Conservation (phyloP, 257 asterid species). For the Plantago ovata region DNA sequence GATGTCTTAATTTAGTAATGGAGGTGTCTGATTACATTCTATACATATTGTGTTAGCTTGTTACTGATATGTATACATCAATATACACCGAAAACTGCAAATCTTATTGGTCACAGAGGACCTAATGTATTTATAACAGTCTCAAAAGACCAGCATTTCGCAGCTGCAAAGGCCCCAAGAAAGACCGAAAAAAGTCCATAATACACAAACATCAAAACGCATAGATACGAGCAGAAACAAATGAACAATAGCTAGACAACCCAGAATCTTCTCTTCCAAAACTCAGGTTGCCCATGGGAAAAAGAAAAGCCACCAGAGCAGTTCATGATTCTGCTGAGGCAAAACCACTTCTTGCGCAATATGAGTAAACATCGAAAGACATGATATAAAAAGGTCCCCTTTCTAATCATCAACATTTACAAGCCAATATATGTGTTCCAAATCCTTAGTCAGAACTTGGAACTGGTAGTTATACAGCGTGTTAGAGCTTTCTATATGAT, state of each 20-base stretch:
- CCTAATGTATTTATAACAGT: too few relatives aligned
- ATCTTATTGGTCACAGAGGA: too few relatives aligned
- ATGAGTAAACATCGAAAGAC: not conserved
- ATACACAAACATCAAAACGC: constrained; percentile 1
- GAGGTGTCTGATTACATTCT: not conserved
- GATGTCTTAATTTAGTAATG: constrained; percentile 6
- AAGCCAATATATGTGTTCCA: too few relatives aligned
- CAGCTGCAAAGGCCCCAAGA: too few relatives aligned
- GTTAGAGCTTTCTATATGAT: too few relatives aligned
- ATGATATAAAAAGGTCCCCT: too few relatives aligned
- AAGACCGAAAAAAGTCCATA: too few relatives aligned
- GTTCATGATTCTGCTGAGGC: constrained; percentile 36
- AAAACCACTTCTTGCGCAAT: constrained; percentile 62
- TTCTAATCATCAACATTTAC: too few relatives aligned
- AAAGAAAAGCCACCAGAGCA: too few relatives aligned
- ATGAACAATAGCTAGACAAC: constrained; percentile 11
- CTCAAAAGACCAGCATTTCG: too few relatives aligned
- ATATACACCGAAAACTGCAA: constrained; percentile 17
- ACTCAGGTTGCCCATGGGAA: constrained; percentile 3
- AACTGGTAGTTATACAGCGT: too few relatives aligned
- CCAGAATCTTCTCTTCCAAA: constrained; percentile 7
- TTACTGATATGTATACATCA: constrained; percentile 13
- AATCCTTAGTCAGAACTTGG: too few relatives aligned
- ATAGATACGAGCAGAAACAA: constrained; percentile 12
- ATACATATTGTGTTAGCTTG: not conserved